Conservation (phyloP, 2,329 filamentous ascomycete genomes). For the Cercospora sp. region DNA sequence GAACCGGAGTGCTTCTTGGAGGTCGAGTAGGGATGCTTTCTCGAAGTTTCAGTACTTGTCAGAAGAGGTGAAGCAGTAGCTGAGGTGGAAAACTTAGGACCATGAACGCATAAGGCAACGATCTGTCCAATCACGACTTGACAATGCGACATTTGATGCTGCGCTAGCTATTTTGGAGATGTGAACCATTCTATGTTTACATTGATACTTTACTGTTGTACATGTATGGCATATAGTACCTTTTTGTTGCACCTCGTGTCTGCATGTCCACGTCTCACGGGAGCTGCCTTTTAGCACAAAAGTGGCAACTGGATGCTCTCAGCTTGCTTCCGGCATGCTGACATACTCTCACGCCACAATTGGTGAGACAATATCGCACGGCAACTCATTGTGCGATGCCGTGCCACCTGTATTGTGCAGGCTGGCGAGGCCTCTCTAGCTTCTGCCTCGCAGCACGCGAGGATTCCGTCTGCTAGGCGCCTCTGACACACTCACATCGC, state of each 20-base stretch:
- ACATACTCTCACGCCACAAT: not conserved
- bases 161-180: not conserved
- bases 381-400: not conserved
- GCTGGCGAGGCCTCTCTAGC: not conserved
- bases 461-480: not conserved
- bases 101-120: slow-evolving; percentile 10
- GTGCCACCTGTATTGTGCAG: not conserved
- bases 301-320: not conserved
- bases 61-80: not conserved
- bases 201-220: not conserved
- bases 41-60: not conserved
- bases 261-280: not conserved
- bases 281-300: not conserved
- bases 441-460: not conserved
- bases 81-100: not conserved
- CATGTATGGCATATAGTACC: not conserved
- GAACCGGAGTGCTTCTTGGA: not conserved
- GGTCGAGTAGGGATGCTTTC: not conserved
- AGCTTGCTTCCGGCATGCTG: not conserved
- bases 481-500: not conserved
- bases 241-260: not conserved
- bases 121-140: slow-evolving; percentile 12
- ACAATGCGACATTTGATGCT: not conserved
- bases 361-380: not conserved
- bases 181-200: not conserved